Conservation (phyloP, 2,329 filamentous ascomycete species). For the Stenocarpella maydis region DNA sequence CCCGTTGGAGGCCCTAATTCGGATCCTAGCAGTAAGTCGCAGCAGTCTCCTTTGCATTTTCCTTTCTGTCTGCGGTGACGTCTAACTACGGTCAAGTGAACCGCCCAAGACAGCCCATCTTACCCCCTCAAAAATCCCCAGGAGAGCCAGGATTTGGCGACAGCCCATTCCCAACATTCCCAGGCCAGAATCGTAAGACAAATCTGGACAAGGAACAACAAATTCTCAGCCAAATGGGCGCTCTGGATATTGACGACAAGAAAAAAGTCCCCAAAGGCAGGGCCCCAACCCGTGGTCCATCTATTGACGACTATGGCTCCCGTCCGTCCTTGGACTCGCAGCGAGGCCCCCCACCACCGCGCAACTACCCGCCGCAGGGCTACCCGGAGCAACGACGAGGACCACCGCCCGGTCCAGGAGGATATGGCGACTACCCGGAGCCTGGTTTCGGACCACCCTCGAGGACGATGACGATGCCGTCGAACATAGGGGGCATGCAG, state of each 20-base stretch:
- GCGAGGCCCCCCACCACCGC: conserved; percentile 45
- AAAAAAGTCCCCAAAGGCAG: conserved; percentile 32
- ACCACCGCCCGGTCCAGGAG: conserved; percentile 42
- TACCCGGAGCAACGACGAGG: conserved; percentile 49
- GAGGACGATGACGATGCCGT: conserved; percentile 70
- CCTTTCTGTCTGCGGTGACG: conserved; percentile 24
- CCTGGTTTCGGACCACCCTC: conserved; percentile 58
- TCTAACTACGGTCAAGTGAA: conserved; percentile 38
- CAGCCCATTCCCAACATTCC: conserved; percentile 53
- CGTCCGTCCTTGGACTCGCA: conserved; percentile 48
- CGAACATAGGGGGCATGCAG: conserved; percentile 51
- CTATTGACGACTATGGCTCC: conserved; percentile 42
- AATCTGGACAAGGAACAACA: conserved; percentile 52
- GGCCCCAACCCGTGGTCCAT: conserved; percentile 36
- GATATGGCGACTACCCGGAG: conserved; percentile 49
- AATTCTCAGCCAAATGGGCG: conserved; percentile 52
- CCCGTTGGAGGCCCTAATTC: conserved; percentile 48
- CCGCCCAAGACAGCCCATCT: conserved; percentile 43
- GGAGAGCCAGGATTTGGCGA: conserved; percentile 48
- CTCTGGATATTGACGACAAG: conserved; percentile 46
- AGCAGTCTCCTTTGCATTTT: conserved; percentile 25
- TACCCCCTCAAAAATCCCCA: conserved; percentile 33
- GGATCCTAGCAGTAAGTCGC: conserved; percentile 52
- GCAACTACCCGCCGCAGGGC: conserved; percentile 48
- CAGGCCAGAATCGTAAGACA: conserved; percentile 49